phyloP scores from a whole-genome alignment of 306 rosid species.

The Prunus salicina region DNA sequence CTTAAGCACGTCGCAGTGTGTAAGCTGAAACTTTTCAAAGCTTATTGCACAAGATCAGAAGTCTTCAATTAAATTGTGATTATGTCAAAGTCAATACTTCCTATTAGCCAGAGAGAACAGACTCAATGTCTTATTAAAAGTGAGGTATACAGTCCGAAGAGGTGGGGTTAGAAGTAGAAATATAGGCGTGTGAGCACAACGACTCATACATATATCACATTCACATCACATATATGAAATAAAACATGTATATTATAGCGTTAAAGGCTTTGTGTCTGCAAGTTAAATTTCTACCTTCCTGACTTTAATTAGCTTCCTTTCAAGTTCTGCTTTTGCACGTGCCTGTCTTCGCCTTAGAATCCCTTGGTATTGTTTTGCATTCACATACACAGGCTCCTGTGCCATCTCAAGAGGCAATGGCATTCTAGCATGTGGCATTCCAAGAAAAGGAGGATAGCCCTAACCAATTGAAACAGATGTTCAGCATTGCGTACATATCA shows the following conservation, averaged over 20 bases:
- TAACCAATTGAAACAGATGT: conserved; percentile 22
- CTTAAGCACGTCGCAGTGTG: not conserved
- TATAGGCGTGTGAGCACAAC: not conserved
- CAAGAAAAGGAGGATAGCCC: conserved; percentile 86
- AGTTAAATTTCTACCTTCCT: conserved; percentile 64
- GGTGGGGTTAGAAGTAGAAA: not conserved
- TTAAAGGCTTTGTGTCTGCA: not conserved
- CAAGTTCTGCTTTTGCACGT: conserved; percentile 96
- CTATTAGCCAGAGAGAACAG: not conserved
- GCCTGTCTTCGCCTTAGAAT: conserved; percentile 95
- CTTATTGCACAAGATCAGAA: not conserved
- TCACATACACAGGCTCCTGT: conserved; percentile 97
- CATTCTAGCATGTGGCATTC: conserved; percentile 94
- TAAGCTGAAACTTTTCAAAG: not conserved
- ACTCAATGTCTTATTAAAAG: not conserved
- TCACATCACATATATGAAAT: not conserved
- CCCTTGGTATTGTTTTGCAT: conserved; percentile 97
- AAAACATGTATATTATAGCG: not conserved
- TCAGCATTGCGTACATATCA: not conserved
- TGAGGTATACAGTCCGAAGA: not conserved
- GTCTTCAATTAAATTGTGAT: not conserved
- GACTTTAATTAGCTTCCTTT: conserved; percentile 77
- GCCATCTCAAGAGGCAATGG: conserved; percentile 96
- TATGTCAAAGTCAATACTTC: not conserved
- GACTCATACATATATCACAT: not conserved